Percentiles rank a stretch among this genome's conserved stretches.
Evolutionary conservation across 495 filamentous ascomycete genomes (phyloP).

Genomic region (Lophiostoma macrostomum): DNA sequence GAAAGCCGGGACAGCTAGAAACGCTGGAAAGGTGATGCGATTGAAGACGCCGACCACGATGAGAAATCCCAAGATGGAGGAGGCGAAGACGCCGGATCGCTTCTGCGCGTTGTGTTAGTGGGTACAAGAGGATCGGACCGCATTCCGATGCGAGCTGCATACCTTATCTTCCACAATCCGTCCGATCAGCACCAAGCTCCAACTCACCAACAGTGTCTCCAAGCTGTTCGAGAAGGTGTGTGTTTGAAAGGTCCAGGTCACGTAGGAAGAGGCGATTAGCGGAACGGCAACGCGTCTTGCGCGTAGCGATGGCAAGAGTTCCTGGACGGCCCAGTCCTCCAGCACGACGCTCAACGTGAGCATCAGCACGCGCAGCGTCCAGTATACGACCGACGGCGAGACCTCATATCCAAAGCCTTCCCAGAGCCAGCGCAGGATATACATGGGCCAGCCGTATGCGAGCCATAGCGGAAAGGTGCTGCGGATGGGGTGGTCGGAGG

Average conservation of each 20-base stretch:
- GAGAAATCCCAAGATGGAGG: conserved; percentile 71
- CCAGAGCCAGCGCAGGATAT: conserved; percentile 84
- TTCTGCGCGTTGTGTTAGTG: conserved; percentile 48
- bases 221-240: conserved; percentile 98
- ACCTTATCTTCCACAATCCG: conserved; percentile 78
- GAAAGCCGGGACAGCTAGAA: conserved; percentile 74
- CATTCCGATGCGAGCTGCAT: conserved; percentile 29
- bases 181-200: conserved; percentile 86
- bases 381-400: conserved; percentile 76
- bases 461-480: conserved; percentile 97
- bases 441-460: conserved; percentile 88
- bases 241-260: conserved; percentile 98
- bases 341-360: conserved; percentile 91
- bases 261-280: conserved; percentile 89
- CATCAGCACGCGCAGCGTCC: conserved; percentile 81
- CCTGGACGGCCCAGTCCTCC: conserved; percentile 95
- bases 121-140: conserved; percentile 2
- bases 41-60: conserved; percentile 87
- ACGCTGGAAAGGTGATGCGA: conserved; percentile 94
- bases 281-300: conserved; percentile 70
- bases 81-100: conserved; percentile 69
- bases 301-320: conserved; percentile 71
- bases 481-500: conserved; percentile 75
- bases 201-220: conserved; percentile 86
- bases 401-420: conserved; percentile 52